Evolutionary conservation across 2,329 filamentous ascomycete genomes (phyloP), one percentile per base, ranked within the genome.

Genomic region (Colletotrichum limetticola): DNA sequence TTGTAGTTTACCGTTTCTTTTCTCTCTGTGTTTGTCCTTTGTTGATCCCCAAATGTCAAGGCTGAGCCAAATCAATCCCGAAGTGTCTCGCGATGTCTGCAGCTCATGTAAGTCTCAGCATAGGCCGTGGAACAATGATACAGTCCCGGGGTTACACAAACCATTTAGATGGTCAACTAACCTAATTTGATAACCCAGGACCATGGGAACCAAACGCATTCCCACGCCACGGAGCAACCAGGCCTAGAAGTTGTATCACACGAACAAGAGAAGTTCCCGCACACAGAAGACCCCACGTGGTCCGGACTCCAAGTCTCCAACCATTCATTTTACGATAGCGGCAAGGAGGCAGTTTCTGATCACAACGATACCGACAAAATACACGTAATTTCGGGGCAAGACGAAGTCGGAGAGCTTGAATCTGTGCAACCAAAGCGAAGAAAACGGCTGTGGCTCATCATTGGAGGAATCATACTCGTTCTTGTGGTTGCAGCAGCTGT

Each of bases 201-300:
- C 42, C 42, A n/a, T 46, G 42, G 19, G 7, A 46, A 16, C 7
- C 42, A 46, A n/a, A 7, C 42, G 42, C 16, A n/a, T 46, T 8
- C 5, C 16, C 42, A 46, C 16, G 4, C 42, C 42, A 32, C n/a
- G 12, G 62, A 65, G 12, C 52, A 66, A 14, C 32, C 35, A 6
- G 63, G 63, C n/a, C 8, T 66, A 14, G 63, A 66, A 28, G 63
- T 24, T 35, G 53, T 58, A 5, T 11, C 63, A n/a, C 53, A 66
- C 3, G 53, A 57, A 26, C 52, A 42, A 19, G 14, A 30, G 5
- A n/a, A 28, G 2, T 16, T 16, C 14, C 2, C 35, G 2, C 62
- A 11, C 12, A 28, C 19, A 8, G 14, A 30, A 46, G 52, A 57
- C 11, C 32, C 32, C 9, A 32, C 32, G 4, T 66, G 53, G 53